These are phyloP conservation scores for Candida alai DNA, from an alignment of 805 yeast genomes.

Conservation along the genomic window DNA sequence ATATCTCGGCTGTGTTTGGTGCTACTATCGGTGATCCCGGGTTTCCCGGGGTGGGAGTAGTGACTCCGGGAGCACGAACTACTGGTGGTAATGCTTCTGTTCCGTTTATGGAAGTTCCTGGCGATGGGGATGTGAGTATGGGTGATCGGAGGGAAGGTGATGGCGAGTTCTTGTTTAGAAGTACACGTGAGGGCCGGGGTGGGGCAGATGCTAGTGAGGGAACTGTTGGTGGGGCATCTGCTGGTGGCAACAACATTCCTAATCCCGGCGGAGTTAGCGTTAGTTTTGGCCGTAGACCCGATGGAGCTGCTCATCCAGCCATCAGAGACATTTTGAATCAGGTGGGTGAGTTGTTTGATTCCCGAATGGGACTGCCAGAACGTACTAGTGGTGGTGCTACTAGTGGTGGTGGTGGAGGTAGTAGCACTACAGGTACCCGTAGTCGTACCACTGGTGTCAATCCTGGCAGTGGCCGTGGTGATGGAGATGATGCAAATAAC, in stretches of 20 bases:
- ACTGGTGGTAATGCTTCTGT: background rate
- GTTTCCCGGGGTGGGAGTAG: background rate
- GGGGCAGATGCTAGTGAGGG: background rate
- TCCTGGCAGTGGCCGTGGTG: background rate
- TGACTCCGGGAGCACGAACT: background rate
- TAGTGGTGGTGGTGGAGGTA: conserved; percentile 5
- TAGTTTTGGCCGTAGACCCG: too few relatives aligned
- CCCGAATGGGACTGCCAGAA: background rate
- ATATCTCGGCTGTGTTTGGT: conserved; percentile 23
- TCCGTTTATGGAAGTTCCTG: too few relatives aligned
- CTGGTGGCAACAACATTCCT: conserved; percentile 4
- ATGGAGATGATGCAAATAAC: conserved; percentile 1
- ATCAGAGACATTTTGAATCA: conserved; percentile 20
- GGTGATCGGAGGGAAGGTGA: too few relatives aligned
- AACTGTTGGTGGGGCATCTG: background rate
- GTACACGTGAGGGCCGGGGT: too few relatives aligned
- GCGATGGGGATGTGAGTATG: too few relatives aligned
- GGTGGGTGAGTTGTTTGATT: conserved; percentile 20
- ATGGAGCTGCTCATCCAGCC: conserved; percentile 1
- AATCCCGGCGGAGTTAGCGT: too few relatives aligned
- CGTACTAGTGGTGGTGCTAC: conserved; percentile 10
- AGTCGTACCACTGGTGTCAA: too few relatives aligned
- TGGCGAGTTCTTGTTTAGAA: too few relatives aligned
- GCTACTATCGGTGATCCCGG: conserved; percentile 5
- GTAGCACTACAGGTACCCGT: too few relatives aligned